Conservation (phyloP, 805 yeast genomes). For the Candida tibetensis region DNA sequence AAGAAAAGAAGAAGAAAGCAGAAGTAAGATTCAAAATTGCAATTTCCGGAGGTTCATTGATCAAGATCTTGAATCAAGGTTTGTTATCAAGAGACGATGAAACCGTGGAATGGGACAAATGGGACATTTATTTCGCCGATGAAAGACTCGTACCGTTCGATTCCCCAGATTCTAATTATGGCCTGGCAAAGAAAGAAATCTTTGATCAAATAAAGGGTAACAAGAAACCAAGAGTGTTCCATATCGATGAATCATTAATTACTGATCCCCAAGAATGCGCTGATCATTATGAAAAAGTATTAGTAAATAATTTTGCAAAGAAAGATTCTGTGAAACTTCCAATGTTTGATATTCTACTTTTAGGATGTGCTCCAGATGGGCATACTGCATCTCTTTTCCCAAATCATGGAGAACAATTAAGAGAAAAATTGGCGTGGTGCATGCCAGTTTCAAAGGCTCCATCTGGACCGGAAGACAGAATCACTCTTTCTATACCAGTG, state of each 20-base stretch:
- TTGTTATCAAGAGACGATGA: constrained; percentile 57
- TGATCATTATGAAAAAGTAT: constrained; percentile 81
- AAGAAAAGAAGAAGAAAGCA: constrained; percentile 47
- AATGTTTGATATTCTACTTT: constrained; percentile 82
- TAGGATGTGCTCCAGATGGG: constrained; percentile 99
- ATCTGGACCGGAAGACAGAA: constrained; percentile 78
- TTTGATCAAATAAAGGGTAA: constrained; percentile 64
- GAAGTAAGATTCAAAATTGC: constrained; percentile 85
- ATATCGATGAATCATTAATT: constrained; percentile 74
- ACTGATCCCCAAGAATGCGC: constrained; percentile 90
- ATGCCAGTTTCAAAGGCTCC: constrained; percentile 92
- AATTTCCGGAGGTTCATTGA: constrained; percentile 87
- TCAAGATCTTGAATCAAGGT: constrained; percentile 85
- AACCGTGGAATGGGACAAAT: constrained; percentile 83
- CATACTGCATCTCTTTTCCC: constrained; percentile 97
- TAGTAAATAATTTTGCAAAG: constrained; percentile 88
- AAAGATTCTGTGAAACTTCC: constrained; percentile 96
- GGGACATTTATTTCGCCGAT: constrained; percentile 97
- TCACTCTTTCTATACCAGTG: constrained; percentile 90
- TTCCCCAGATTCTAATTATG: constrained; percentile 81
- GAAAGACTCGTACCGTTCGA: constrained; percentile 90
- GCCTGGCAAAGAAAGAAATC: constrained; percentile 79
- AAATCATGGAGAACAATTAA: constrained; percentile 72
- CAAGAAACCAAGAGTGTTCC: constrained; percentile 69
- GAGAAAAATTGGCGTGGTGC: constrained; percentile 94